Percentiles rank a stretch among this genome's conserved stretches.
These are phyloP conservation scores for Astrothelium macrocarpum DNA, from an alignment of 495 filamentous ascomycete genomes.

Conservation along the genomic window DNA sequence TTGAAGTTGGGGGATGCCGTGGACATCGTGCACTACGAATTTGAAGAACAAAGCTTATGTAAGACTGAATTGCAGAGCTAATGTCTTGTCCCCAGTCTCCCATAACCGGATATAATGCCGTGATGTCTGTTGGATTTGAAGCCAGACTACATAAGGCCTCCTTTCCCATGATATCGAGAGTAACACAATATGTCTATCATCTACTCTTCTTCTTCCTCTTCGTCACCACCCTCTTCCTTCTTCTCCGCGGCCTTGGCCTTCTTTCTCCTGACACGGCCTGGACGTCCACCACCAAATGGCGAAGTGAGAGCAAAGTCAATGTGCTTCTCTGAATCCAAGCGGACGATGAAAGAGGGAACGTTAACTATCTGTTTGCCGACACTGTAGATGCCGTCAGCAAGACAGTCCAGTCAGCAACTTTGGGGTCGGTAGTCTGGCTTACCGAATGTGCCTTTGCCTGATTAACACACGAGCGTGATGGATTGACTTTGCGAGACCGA, in stretches of 20 bases:
- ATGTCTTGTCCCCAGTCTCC: not conserved
- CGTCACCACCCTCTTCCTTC: slow-evolving; percentile 74
- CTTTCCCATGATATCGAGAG: not conserved
- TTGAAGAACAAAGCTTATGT: not conserved
- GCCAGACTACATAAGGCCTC: not conserved
- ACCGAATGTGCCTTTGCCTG: slow-evolving; percentile 96
- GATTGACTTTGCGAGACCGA: slow-evolving; percentile 98
- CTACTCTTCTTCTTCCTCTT: slow-evolving; percentile 80
- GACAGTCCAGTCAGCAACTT: not conserved
- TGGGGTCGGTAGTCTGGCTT: slow-evolving; percentile 14
- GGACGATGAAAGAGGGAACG: slow-evolving; percentile 97
- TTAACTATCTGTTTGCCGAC: slow-evolving; percentile 99
- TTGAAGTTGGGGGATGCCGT: too few relatives aligned
- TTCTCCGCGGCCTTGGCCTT: slow-evolving; percentile 93
- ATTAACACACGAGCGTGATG: slow-evolving; percentile 99
- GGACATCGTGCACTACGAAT: too few relatives aligned
- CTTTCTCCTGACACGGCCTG: slow-evolving; percentile 95
- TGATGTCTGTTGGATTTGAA: not conserved
- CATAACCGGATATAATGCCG: not conserved
- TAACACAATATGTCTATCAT: not conserved
- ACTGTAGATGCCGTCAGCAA: slow-evolving; percentile 26
- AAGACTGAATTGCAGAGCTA: not conserved
- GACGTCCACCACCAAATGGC: slow-evolving; percentile 93
- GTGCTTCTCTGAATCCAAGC: slow-evolving; percentile 99
- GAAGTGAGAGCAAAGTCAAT: slow-evolving; percentile 98